Conservation (phyloP, 345 rosid genomes). For the Limnanthes douglasii region DNA sequence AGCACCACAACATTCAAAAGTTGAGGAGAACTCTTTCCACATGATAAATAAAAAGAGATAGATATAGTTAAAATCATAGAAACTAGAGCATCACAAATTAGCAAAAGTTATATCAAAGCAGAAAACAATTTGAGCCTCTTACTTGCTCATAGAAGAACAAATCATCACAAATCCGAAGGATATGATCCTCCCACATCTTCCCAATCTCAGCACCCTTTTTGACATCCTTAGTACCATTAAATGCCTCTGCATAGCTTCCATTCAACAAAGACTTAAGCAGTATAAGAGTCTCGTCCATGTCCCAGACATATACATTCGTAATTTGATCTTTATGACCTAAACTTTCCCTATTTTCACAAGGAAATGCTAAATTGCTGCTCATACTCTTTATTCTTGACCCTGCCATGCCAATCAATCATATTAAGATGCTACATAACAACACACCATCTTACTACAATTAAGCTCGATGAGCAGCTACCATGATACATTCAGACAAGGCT, state of each 20-base stretch:
- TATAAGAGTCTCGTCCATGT: constrained; percentile 91
- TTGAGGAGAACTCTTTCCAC: too few species aligned
- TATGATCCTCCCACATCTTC: constrained; percentile 68
- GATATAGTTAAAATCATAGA: too few species aligned
- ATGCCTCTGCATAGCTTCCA: constrained; percentile 44
- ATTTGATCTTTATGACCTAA: constrained; percentile 12
- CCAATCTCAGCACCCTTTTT: constrained; percentile 62
- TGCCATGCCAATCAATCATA: too few species aligned
- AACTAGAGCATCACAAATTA: not conserved
- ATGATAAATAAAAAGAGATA: too few species aligned
- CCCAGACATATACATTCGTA: constrained; percentile 65
- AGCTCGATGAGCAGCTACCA: too few species aligned
- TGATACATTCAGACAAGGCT: too few species aligned
- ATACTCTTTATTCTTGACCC: constrained; percentile 6
- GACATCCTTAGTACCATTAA: constrained; percentile 40
- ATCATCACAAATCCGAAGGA: constrained; percentile 54
- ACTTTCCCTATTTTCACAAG: constrained; percentile 8
- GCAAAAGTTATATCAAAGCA: not conserved
- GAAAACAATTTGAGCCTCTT: not conserved
- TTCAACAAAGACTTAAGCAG: constrained; percentile 69
- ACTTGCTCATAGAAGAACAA: constrained; percentile 75
- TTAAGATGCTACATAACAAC: too few species aligned
- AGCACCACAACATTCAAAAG: constrained; percentile 4
- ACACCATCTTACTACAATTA: too few species aligned
- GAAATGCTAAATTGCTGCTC: constrained; percentile 13